These are phyloP conservation scores for Euphorbia celastroides DNA, from an alignment of 441 rosid species.

Conservation along the genomic window DNA sequence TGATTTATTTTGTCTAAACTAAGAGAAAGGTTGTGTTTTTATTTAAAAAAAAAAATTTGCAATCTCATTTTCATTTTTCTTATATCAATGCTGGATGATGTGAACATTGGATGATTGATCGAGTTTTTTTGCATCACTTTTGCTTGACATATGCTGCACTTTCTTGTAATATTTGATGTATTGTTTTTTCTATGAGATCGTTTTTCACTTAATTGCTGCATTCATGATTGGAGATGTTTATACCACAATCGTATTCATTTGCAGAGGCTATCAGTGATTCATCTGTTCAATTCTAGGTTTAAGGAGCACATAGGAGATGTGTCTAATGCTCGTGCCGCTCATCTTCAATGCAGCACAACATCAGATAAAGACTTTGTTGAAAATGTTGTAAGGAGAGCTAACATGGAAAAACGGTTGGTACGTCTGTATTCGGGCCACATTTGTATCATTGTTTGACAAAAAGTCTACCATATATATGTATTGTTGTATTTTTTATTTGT, in stretches of 20 bases:
- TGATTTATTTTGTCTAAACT: background rate
- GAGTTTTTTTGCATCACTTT: background rate
- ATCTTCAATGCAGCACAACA: conserved; percentile 39
- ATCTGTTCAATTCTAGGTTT: conserved; percentile 67
- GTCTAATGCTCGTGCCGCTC: conserved; percentile 54
- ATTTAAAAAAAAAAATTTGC: too few species aligned
- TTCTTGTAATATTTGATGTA: conserved; percentile 14
- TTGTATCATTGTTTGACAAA: background rate
- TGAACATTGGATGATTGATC: background rate
- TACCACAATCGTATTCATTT: conserved; percentile 26
- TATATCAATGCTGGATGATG: background rate
- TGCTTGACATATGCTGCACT: background rate
- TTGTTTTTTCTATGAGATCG: conserved; percentile 23
- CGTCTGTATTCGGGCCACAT: conserved; percentile 16
- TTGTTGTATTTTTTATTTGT: conserved; percentile 5
- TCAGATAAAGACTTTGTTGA: conserved; percentile 55
- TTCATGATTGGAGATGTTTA: conserved; percentile 27
- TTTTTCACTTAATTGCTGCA: conserved; percentile 23
- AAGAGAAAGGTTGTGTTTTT: background rate
- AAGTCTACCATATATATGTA: conserved; percentile 3
- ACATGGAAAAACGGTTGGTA: conserved; percentile 90
- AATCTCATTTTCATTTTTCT: background rate
- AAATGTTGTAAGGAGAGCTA: conserved; percentile 57
- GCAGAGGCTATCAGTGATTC: conserved; percentile 64
- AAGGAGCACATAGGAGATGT: conserved; percentile 66